A percentile compares a stretch with the other conserved stretches of the same genome.
phyloP scores from a whole-genome alignment of 805 yeast genomes.

The Pichia pseudocactophila region DNA sequence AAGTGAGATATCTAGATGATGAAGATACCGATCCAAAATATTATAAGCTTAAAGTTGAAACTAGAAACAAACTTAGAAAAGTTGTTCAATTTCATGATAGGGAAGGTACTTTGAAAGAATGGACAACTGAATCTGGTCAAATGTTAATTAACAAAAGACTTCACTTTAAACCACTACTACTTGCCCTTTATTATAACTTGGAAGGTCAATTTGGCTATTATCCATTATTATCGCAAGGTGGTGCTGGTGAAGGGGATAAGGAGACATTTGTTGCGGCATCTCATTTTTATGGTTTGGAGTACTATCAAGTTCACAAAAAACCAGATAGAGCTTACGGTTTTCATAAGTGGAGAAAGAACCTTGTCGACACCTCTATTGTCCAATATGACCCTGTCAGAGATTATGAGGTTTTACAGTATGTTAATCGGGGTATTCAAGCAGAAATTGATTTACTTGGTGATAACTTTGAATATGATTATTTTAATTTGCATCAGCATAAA shows the following conservation, averaged over 20 bases:
- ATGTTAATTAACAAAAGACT: slow-evolving; percentile 44
- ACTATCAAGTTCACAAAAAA: slow-evolving; percentile 40
- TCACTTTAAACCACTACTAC: slow-evolving; percentile 43
- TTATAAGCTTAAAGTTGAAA: slow-evolving; percentile 23
- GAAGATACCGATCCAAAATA: slow-evolving; percentile 17
- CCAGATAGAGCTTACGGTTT: slow-evolving; percentile 13
- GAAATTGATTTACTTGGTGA: slow-evolving; percentile 10
- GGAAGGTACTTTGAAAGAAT: slow-evolving; percentile 50
- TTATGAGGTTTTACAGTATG: neutral
- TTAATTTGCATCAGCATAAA: slow-evolving; percentile 9
- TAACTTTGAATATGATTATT: slow-evolving; percentile 10
- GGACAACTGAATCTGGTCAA: slow-evolving; percentile 58
- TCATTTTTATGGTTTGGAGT: slow-evolving; percentile 36
- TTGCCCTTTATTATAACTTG: slow-evolving; percentile 50
- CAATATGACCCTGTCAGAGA: slow-evolving; percentile 18
- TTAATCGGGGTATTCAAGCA: slow-evolving; percentile 13
- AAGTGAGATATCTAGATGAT: slow-evolving; percentile 28
- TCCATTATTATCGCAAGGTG: slow-evolving; percentile 45
- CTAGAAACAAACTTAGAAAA: slow-evolving; percentile 22
- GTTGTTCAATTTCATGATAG: slow-evolving; percentile 46
- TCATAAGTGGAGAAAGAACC: neutral
- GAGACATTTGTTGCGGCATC: slow-evolving; percentile 71
- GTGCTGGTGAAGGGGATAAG: slow-evolving; percentile 69
- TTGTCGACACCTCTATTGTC: neutral
- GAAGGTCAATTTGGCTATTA: slow-evolving; percentile 48